These are phyloP conservation scores for Sistotremastrum niveocremeum DNA, from an alignment of 768 basidiomycete genomes.

Conservation along the genomic window DNA sequence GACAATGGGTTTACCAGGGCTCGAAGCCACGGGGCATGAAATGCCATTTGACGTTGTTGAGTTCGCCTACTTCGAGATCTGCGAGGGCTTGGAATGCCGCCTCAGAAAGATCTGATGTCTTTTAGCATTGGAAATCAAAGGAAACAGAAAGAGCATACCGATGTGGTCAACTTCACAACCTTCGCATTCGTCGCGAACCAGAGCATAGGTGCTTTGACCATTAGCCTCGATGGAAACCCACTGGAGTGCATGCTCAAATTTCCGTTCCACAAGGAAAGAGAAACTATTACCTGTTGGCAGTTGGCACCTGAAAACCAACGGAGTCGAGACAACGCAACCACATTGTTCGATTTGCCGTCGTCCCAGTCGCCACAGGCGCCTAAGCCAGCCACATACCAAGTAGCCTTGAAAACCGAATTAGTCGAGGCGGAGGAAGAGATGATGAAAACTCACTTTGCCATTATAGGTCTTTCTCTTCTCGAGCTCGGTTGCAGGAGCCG, in stretches of 20 bases:
- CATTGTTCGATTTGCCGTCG: conserved; percentile 28
- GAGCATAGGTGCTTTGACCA: conserved; percentile 34
- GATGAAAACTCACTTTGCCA: conserved; percentile 36
- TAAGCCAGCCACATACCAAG: conserved; percentile 40
- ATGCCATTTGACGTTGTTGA: too few relatives aligned
- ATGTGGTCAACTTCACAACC: conserved; percentile 39
- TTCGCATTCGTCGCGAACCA: conserved; percentile 44
- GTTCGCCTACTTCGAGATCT: too few relatives aligned
- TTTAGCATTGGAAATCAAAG: not conserved
- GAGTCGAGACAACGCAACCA: conserved; percentile 46
- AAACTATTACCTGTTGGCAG: conserved; percentile 42
- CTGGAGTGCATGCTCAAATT: conserved; percentile 33
- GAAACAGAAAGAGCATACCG: conserved; percentile 27
- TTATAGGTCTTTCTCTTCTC: conserved; percentile 38
- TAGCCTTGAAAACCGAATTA: conserved; percentile 32
- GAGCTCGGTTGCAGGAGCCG: conserved; percentile 31
- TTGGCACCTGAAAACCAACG: conserved; percentile 42
- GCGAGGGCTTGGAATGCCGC: too few relatives aligned
- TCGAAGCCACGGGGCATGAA: too few relatives aligned
- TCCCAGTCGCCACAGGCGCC: conserved; percentile 55
- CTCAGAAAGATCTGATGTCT: not conserved
- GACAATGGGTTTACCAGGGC: too few relatives aligned
- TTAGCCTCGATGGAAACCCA: conserved; percentile 45
- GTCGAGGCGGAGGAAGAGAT: conserved; percentile 2
- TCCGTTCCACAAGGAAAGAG: not conserved